Percentiles rank a stretch among this genome's conserved stretches.
These are phyloP conservation scores for Teratosphaeria zuluensis DNA, from an alignment of 2,329 filamentous ascomycete genomes.

Conservation along the genomic window DNA sequence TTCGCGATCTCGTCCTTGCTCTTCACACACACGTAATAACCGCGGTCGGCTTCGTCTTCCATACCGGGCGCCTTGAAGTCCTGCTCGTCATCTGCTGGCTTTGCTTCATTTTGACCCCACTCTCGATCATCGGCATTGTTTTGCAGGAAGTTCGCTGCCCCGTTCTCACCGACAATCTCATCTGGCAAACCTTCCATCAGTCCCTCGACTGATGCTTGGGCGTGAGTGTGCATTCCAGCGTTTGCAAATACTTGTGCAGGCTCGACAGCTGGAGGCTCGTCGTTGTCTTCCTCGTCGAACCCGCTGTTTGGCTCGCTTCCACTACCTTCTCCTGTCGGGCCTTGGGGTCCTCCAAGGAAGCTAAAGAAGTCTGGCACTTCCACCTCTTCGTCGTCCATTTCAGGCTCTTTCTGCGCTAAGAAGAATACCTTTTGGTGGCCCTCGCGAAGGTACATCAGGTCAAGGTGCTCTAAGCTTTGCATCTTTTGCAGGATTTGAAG, in stretches of 20 bases:
- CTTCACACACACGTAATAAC: slow-evolving; percentile 14
- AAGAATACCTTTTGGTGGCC: slow-evolving; percentile 17
- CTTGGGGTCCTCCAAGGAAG: neutral
- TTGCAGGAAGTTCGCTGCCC: neutral
- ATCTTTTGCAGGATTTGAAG: slow-evolving; percentile 14
- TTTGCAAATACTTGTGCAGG: neutral
- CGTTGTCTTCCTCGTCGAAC: neutral
- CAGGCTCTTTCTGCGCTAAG: slow-evolving; percentile 11
- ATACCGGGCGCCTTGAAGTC: slow-evolving; percentile 5
- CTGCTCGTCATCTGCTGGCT: neutral
- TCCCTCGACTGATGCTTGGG: neutral
- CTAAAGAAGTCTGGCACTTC: neutral
- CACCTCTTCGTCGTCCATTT: slow-evolving; percentile 1
- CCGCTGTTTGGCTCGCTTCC: neutral
- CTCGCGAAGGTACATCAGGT: slow-evolving; percentile 17
- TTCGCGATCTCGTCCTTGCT: slow-evolving; percentile 7
- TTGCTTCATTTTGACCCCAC: neutral
- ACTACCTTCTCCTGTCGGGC: neutral
- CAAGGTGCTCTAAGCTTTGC: slow-evolving; percentile 16
- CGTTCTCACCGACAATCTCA: neutral
- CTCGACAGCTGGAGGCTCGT: neutral
- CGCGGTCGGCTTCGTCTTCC: slow-evolving; percentile 6
- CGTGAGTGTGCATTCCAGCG: neutral
- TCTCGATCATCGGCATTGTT: neutral
- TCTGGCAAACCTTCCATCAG: neutral